phyloP scores from a whole-genome alignment of 768 basidiomycete species.

The Omphalotus guepiniiformis region DNA sequence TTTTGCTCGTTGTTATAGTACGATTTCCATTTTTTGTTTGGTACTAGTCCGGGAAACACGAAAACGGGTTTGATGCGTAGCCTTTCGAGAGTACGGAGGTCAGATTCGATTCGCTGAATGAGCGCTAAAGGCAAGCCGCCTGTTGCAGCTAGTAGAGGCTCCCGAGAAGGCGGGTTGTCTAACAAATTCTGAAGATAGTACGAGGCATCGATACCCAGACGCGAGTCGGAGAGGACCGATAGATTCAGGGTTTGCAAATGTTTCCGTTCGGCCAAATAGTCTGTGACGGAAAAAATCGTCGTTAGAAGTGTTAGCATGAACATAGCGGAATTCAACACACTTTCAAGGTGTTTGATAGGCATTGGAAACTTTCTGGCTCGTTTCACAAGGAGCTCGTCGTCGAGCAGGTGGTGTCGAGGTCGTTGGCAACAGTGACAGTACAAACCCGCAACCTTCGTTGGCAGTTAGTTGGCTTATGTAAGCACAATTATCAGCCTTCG shows the following conservation, averaged over 20 bases:
- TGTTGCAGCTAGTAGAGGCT: constrained; percentile 91
- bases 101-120: constrained; percentile 82
- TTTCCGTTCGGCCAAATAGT: constrained; percentile 83
- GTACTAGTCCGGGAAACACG: constrained; percentile 87
- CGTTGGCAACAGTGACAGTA: too few relatives aligned
- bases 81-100: constrained; percentile 87
- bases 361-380: constrained; percentile 37
- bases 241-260: constrained; percentile 81
- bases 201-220: constrained; percentile 94
- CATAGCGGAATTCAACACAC: constrained; percentile 37
- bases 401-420: too few relatives aligned
- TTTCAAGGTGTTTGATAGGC: constrained; percentile 83
- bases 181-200: constrained; percentile 82
- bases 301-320: constrained; percentile 12
- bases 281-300: constrained; percentile 39
- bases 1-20: constrained; percentile 52
- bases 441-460: too few relatives aligned
- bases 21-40: constrained; percentile 69
- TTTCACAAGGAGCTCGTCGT: constrained; percentile 3
- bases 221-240: constrained; percentile 79
- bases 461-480: too few relatives aligned
- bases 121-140: constrained; percentile 92
- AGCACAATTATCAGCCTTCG: too few relatives aligned
- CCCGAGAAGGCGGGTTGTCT: constrained; percentile 71
- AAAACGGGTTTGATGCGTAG: constrained; percentile 97